A percentile compares a stretch with the other conserved stretches of the same genome.
phyloP scores from a whole-genome alignment of 1,139 yeast species.

The Blastobotrys arbuscula region DNA sequence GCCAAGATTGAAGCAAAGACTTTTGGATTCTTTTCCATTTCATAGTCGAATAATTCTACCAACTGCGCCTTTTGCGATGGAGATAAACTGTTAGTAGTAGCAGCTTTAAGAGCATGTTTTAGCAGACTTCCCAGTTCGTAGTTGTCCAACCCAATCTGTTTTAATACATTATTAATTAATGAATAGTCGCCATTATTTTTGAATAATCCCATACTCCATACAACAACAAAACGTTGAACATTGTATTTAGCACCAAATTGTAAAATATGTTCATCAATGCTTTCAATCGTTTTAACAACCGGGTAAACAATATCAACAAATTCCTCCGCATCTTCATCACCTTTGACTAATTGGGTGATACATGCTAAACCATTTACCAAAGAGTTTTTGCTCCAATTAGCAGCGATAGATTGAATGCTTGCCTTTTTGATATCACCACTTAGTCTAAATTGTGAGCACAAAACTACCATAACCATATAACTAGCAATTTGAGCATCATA shows the following conservation, averaged over 20 bases:
- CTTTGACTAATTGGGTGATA: conserved; percentile 32
- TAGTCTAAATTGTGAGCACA: conserved; percentile 67
- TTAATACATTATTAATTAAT: conserved; percentile 25
- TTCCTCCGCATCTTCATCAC: conserved; percentile 19
- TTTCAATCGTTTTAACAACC: background rate
- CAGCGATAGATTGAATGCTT: conserved; percentile 60
- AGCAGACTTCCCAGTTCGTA: conserved; percentile 18
- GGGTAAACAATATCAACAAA: conserved; percentile 17
- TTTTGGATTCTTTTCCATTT: conserved; percentile 24
- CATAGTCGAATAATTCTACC: conserved; percentile 20
- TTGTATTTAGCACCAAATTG: conserved; percentile 28
- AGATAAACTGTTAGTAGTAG: conserved; percentile 1
- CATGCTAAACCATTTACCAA: conserved; percentile 35
- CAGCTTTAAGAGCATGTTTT: conserved; percentile 11
- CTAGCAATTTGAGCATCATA: conserved; percentile 76
- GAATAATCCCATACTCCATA: conserved; percentile 28
- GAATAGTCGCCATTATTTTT: conserved; percentile 23
- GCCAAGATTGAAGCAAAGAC: conserved; percentile 42
- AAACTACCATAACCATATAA: conserved; percentile 72
- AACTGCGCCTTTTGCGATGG: conserved; percentile 10
- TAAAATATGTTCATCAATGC: conserved; percentile 23
- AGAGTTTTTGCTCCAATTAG: conserved; percentile 39
- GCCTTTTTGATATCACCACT: conserved; percentile 59
- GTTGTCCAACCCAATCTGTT: conserved; percentile 22
- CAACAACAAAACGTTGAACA: conserved; percentile 28